phyloP scores from a whole-genome alignment of 345 rosid genomes.

The Ceriops tagal region DNA sequence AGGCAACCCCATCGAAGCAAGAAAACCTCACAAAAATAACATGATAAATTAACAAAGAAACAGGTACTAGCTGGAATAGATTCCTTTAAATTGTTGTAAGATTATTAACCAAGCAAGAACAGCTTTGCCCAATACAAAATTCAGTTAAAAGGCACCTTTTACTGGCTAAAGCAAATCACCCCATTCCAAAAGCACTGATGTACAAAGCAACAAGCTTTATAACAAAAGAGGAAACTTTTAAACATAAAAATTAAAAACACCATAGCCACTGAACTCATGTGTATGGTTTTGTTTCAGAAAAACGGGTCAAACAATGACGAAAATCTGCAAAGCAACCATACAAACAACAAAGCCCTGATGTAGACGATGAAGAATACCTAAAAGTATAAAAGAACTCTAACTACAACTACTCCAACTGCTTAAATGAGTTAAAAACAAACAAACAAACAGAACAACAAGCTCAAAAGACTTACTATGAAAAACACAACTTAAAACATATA shows the following conservation, averaged over 20 bases:
- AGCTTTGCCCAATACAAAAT: not conserved
- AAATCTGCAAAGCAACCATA: not conserved
- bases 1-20: not conserved
- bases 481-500: not conserved
- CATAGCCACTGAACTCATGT: not conserved
- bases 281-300: not conserved
- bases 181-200: not conserved
- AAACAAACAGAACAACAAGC: not conserved
- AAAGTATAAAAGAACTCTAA: not conserved
- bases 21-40: not conserved
- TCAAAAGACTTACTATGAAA: not conserved
- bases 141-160: not conserved
- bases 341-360: constrained; percentile 8
- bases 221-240: too few species aligned
- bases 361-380: not conserved
- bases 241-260: not conserved
- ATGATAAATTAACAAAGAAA: not conserved
- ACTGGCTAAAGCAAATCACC: not conserved
- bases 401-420: not conserved
- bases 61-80: not conserved
- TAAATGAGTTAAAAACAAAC: not conserved
- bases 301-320: not conserved
- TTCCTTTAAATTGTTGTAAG: not conserved
- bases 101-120: not conserved
- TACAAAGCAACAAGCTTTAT: not conserved